These are phyloP conservation scores for Kuraishia ogatae DNA, from an alignment of 805 yeast genomes.

Conservation along the genomic window DNA sequence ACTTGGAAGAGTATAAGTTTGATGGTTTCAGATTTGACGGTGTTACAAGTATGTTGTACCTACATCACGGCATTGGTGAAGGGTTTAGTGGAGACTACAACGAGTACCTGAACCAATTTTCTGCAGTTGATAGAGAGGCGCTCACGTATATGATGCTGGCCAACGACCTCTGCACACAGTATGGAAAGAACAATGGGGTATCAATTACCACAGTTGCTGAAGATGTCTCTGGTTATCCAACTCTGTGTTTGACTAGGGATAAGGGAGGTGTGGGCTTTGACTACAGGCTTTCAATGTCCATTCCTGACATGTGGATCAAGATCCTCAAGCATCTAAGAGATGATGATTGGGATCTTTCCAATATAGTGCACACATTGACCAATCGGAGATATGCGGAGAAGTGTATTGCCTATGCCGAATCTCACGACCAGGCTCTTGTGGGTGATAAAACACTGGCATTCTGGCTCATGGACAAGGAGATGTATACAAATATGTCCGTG, in stretches of 20 bases:
- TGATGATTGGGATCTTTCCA: constrained; percentile 87
- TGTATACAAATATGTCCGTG: constrained; percentile 92
- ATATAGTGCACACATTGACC: constrained; percentile 71
- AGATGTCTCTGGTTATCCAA: constrained; percentile 97
- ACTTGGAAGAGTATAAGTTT: constrained; percentile 72
- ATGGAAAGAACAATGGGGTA: constrained; percentile 28
- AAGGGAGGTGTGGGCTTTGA: constrained; percentile 92
- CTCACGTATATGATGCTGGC: constrained; percentile 83
- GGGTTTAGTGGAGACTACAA: constrained; percentile 89
- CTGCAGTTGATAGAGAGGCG: constrained; percentile 81
- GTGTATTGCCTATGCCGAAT: constrained; percentile 88
- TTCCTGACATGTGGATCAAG: constrained; percentile 99
- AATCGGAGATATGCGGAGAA: constrained; percentile 84
- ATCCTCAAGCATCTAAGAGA: constrained; percentile 73
- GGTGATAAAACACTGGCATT: constrained; percentile 96
- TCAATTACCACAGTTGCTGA: constrained; percentile 75
- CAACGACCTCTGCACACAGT: constrained; percentile 60
- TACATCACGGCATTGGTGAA: constrained; percentile 86
- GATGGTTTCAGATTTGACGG: constrained; percentile 98
- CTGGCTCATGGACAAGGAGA: constrained; percentile 97
- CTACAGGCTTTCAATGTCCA: constrained; percentile 91
- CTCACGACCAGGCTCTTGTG: constrained; percentile 95
- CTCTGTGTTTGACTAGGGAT: constrained; percentile 66
- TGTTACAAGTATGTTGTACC: constrained; percentile 86
- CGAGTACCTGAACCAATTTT: constrained; percentile 73